These are phyloP conservation scores for Noccaea caerulescens DNA, from an alignment of 345 rosid genomes.

Conservation along the genomic window DNA sequence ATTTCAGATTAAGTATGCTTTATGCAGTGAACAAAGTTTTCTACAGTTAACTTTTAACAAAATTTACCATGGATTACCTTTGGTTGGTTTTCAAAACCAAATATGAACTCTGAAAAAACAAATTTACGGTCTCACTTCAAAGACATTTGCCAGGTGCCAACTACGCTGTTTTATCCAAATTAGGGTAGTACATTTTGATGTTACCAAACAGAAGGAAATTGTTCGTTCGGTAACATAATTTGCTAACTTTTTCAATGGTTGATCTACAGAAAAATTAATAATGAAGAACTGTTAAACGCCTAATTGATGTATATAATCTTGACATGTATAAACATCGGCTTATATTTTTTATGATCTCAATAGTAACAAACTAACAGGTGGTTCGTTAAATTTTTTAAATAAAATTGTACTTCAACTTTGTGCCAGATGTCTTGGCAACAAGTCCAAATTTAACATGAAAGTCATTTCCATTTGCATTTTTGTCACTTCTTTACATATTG, in stretches of 20 bases:
- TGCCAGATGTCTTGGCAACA: conserved; percentile 15
- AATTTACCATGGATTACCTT: neutral
- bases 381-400: neutral
- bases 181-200: too few relatives aligned
- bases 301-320: neutral
- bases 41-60: too few relatives aligned
- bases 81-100: neutral
- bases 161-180: too few relatives aligned
- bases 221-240: neutral
- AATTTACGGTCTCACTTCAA: too few relatives aligned
- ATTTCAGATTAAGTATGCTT: too few relatives aligned
- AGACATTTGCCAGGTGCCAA: too few relatives aligned
- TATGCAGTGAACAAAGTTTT: too few relatives aligned
- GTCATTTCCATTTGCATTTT: conserved; percentile 25
- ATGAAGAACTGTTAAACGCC: neutral
- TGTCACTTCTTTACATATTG: neutral
- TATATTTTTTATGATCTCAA: conserved; percentile 4
- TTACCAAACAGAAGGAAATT: neutral
- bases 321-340: neutral
- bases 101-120: neutral
- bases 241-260: neutral
- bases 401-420: neutral
- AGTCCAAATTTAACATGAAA: neutral
- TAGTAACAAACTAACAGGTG: neutral
- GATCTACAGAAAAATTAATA: neutral